Base-by-base conservation (phyloP, 305 asterid species). In the Salvia sclarea region DNA sequence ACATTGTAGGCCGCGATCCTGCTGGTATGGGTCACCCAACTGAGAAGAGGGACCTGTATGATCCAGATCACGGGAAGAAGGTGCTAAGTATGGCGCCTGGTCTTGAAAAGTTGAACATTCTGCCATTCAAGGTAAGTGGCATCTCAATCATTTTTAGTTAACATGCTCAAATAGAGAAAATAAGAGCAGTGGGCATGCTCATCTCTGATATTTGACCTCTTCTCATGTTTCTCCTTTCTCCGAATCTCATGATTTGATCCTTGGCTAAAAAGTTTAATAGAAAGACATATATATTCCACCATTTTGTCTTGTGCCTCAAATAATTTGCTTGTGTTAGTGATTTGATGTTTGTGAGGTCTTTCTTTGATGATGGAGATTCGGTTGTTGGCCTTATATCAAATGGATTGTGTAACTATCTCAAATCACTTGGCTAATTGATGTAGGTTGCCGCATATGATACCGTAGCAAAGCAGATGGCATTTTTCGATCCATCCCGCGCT, bases 371-470 rank as follows among this genome's bases (percentile, higher is more conserved):
- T n/a, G 48, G 17, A 41, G 17, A 17, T 48, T 18, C 2, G 28
- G 12, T 48, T 0, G 5, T 16, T 44, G 49, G 49, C 18, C 2
- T 12, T 43, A 0, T 2, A 43, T n/a, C 18, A 16, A 44, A 44
- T 20, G 20, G 56, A 20, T 20, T 1, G 33, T 24, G 12, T 20
- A 53, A 69, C 17, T 57, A 8, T 50, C 11, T 16, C 25, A 0
- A 8, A 48, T 64, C 31, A 20, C 21, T 38, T 45, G 43, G 24
- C 28, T 21, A 4, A 37, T 37, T 1, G 49, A 58, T 78, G 68
- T 73, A 90, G 95, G 95, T 90, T 61, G 97, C 97, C 64, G 97
- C 97, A 61, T 90, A 90, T 75, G 97, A 90, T 67, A 88, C 83
- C 21, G 61, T 45, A 0, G 88, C 66, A 33, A 86, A 78, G 72